phyloP scores from a whole-genome alignment of 164 flowering plant species.

The Tinospora cordifolia region DNA sequence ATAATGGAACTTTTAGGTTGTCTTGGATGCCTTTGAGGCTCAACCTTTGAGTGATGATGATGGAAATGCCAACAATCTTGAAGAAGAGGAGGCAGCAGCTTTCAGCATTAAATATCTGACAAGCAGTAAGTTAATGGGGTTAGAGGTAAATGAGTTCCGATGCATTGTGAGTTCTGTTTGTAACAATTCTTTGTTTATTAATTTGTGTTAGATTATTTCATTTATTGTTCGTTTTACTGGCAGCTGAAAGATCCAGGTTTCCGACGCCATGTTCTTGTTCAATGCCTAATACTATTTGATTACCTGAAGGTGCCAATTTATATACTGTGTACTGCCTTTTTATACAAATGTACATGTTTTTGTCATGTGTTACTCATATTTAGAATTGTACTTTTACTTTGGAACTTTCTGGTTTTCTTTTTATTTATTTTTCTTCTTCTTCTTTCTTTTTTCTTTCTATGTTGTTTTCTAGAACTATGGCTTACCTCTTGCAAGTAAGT shows the following conservation, averaged over 20 bases:
- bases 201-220: background rate
- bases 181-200: background rate
- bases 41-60: slow-evolving; percentile 95
- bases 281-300: slow-evolving; percentile 90
- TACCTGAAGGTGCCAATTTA: slow-evolving; percentile 63
- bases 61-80: slow-evolving; percentile 78
- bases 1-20: slow-evolving; percentile 44
- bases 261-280: slow-evolving; percentile 89
- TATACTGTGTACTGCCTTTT: background rate
- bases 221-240: slow-evolving; percentile 7
- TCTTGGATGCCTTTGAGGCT: slow-evolving; percentile 86
- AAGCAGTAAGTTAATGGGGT: slow-evolving; percentile 93
- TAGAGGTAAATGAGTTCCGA: slow-evolving; percentile 57
- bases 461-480: no score
- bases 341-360: no score
- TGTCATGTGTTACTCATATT: no score
- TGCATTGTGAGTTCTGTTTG: background rate
- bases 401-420: no score
- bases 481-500: no score
- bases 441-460: no score
- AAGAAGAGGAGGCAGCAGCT: slow-evolving; percentile 73
- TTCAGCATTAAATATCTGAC: slow-evolving; percentile 93
- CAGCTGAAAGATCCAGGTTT: slow-evolving; percentile 98
- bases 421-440: no score
- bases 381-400: no score